Conservation (phyloP, 208 protist species). For the Acanthamoeba royreba region DNA sequence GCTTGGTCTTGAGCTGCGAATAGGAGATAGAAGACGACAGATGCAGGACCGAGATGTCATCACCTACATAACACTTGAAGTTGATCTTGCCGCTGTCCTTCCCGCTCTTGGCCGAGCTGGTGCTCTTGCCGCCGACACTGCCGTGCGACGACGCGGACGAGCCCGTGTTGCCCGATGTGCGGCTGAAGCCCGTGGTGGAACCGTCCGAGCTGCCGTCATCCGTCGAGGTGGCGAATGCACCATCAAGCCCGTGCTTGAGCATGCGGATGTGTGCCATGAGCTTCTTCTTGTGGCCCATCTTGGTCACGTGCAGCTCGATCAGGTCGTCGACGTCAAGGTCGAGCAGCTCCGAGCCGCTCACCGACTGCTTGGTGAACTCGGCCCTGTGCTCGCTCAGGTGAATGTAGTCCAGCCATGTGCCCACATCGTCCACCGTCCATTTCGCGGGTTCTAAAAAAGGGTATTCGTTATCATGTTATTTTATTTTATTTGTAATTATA, state of each 20-base stretch:
- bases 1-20: not conserved
- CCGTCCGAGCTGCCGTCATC: not conserved
- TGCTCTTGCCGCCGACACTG: not conserved
- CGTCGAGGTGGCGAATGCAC: not conserved
- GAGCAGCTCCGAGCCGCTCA: not conserved
- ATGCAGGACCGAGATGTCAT: not conserved
- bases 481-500: not conserved
- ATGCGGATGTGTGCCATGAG: not conserved
- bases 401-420: not conserved
- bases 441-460: not conserved
- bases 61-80: not conserved
- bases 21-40: not conserved
- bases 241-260: not conserved
- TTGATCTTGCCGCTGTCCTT: not conserved
- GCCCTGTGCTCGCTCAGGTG: slow-evolving; percentile 5
- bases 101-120: not conserved
- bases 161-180: not conserved
- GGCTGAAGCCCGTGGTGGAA: not conserved
- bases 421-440: slow-evolving; percentile 17
- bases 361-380: not conserved
- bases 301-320: not conserved
- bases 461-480: not conserved
- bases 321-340: not conserved
- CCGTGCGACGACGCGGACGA: not conserved
- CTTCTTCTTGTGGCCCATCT: not conserved